Base-by-base conservation (phyloP, 495 filamentous ascomycete species). In the Aspergillus haitiensis region DNA sequence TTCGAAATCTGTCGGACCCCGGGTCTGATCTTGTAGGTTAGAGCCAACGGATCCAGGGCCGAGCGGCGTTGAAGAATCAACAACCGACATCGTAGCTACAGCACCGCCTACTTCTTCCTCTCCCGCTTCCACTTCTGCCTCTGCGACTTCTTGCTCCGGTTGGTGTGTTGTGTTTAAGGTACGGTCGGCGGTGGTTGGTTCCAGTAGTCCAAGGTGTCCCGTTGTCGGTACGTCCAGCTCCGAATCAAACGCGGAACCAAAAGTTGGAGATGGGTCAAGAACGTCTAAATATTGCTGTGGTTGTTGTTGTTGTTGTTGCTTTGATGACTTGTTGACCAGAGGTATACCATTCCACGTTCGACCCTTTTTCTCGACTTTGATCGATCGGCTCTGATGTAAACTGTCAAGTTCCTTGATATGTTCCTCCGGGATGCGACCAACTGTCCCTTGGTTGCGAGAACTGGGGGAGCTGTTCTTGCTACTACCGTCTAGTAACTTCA, bases 371-470 rank as follows among this genome's bases (percentile, higher is more conserved):
- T 83, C 79, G 64, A 88, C 70, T 55, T 73, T 78, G 44, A 77
- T 71, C 6, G 86, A 85, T 61, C 77, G 75, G 55, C 81, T 72
- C 54, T 84, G 82, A 61, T 89, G 85, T 7, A 80, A 76, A 64
- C 75, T 80, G 63, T 90, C 87, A 31, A 90, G 77, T 58, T 86
- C 82, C 61, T 86, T 82, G 37, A 93, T 75, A 44, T 91, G 86
- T 56, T 87, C 82, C 72, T 90, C 85, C 6, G 88, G 85, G 11
- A 93, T 88, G 52, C 88, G 83, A 59, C 90, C 90, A 56, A 91
- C 79, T 58, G 78, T 66, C 50, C 82, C 80, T 55, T 72, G 68
- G 51, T 67, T 66, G 49, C 67, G 70, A 21, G 68, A 71, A 15
- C 70, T 72, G 56, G 67, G 76, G 16, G 64, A 27, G 21, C 21